Evolutionary conservation across 305 asterid species (phyloP), one percentile per base, ranked within the genome.

Genomic region (Solanum hybrid): DNA sequence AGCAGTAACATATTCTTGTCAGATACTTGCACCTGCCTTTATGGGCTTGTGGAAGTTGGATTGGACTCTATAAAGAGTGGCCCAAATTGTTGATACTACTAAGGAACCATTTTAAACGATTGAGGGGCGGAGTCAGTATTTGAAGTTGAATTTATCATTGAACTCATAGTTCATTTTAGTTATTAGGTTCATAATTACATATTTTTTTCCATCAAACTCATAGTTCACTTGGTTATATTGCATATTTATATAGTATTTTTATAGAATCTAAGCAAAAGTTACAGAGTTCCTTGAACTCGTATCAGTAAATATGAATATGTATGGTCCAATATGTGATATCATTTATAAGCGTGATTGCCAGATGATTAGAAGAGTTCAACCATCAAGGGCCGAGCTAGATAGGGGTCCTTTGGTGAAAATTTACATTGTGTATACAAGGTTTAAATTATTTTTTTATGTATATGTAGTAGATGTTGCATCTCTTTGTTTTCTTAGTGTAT

Each of bases 381-480:
- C 27, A 77, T 6, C 10, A 73, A 2, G 26, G 0, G 7, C 1
- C 0, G 1, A n/a, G 7, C 32, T 70, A 24, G 8, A 10, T 70
- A 70, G 4, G 8, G 1, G 15, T 0, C 3, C 12, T 68, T 10
- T 0, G 7, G 3, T 24, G 13, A 22, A 68, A n/a, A 68, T 1
- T 2, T 70, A 24, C 29, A 10, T 24, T 70, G 3, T 10, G 12
- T 68, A 10, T 70, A 24, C 3, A 68, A 68, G 6, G 11, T 1
- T 10, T n/a, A 68, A 68, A n/a, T 9, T 9, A 9, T n/a, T n/a
- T 45, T 41, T 68, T n/a, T 9, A n/a, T n/a, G 6, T n/a, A 68
- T 68, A 68, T 68, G 12, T 68, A 68, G 14, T 70, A 70, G 76
- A 20, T 61, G 5, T 61, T 61, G 11, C 10, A 0, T 20, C 14